Base-by-base conservation (phyloP, 2,329 filamentous ascomycete species). In the Berkeleyomyces rouxiae region DNA sequence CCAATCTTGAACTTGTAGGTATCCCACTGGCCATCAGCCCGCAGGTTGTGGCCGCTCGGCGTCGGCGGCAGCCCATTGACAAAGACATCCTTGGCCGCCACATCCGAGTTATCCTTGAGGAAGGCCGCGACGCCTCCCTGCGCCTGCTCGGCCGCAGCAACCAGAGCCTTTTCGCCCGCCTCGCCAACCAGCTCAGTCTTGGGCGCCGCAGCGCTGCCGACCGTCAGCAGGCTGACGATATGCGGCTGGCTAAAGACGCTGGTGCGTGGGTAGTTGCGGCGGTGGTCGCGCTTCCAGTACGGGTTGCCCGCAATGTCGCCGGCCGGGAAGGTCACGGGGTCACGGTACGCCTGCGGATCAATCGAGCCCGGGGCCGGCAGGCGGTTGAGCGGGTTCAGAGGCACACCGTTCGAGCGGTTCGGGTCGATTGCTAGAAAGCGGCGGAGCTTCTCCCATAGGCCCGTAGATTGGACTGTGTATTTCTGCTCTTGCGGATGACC, bases 361-460 rank as follows among this genome's bases (percentile, higher is more conserved):
- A 70, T 61, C 60, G 73, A 68, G 64, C 79, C 74, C 6, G 70
- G 70, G 3, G 91, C 76, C 65, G 93, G 93, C 75, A 88, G 86
- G 69, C 93, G 91, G 82, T 82, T 96, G 78, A 91, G 86, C 47
- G 90, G 85, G 81, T 97, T 97, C 70, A 99, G 78, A 57, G 93
- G 93, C 23, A 99, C 78, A 74, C 93, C 93, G 70, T 87, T 90
- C 68, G 91, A 96, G 67, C 93, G 91, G 71, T 88, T 84, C 43
- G 90, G 82, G 73, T 96, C 92, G 70, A 99, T 77, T 68, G 90
- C 83, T 68, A 96, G 75, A 69, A 86, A 72, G 68, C 84, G 83
- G 73, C 91, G 90, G 73, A 99, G 77, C 63, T 77, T 78, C 71
- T 92, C 90, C 88, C 90, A 97, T 74, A 97, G 78, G 47, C 93